These are phyloP conservation scores for Pecoramyces ruminantium DNA, from an alignment of 192 early-diverging fungal genomes.

Conservation along the genomic window DNA sequence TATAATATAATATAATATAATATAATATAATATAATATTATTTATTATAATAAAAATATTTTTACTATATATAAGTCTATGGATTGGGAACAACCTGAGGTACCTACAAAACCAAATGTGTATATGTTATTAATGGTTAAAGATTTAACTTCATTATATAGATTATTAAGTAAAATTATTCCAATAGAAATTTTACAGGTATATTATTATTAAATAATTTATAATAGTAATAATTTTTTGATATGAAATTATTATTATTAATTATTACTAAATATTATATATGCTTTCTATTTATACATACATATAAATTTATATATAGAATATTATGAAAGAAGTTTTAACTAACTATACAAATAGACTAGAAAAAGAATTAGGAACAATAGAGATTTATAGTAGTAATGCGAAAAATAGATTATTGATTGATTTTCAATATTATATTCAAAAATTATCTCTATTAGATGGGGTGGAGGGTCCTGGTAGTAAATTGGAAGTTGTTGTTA, in stretches of 20 bases:
- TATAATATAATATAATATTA: too few relatives aligned
- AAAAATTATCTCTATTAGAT: conserved; percentile 45
- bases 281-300: neutral
- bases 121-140: conserved; percentile 79
- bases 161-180: conserved; percentile 76
- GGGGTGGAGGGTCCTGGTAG: conserved; percentile 53
- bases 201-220: neutral
- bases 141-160: conserved; percentile 78
- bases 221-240: too few relatives aligned
- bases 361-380: conserved; percentile 34
- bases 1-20: too few relatives aligned
- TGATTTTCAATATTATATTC: conserved; percentile 57
- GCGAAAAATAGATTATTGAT: conserved; percentile 38
- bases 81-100: conserved; percentile 2
- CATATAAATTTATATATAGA: conserved; percentile 9
- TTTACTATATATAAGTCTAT: conserved; percentile 16
- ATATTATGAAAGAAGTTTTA: conserved; percentile 65
- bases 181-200: conserved; percentile 53
- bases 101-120: conserved; percentile 14
- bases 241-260: too few relatives aligned
- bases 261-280: too few relatives aligned
- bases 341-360: conserved; percentile 55
- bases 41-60: too few relatives aligned
- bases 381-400: neutral
- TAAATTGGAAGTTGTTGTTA: conserved; percentile 57